Evolutionary conservation across 495 filamentous ascomycete species (phyloP), one percentile per base, ranked within the genome.

Genomic region (Chaetomium cochliodes): DNA sequence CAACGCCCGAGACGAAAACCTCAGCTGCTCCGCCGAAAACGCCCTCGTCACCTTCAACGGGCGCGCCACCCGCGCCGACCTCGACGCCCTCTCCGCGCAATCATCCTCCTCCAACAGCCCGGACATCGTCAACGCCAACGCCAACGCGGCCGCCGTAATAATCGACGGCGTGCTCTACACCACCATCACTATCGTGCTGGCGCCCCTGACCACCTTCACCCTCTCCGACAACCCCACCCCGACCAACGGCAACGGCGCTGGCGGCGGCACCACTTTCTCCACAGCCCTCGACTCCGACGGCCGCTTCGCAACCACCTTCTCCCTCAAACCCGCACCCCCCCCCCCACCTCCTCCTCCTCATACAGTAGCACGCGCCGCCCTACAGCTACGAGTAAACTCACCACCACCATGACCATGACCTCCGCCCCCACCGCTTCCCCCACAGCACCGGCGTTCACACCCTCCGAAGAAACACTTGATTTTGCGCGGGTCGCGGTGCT

Each of bases 11-110:
- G 28, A n/a, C n/a, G n/a, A 30, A 41, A 87, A 87, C 63, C 79
- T 96, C 39, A 87, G 87, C 54, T 98, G 94, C 75, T 85, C 82
- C 1, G 84, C 86, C 0, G 87, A 97, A 76, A 97, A 97, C 65
- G 86, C 90, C 0, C 84, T 98, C 23, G 87, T 98, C 9, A 88
- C 90, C 0, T 96, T 98, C 69, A 83, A 87, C 60, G 85, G 87
- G 5, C 65, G 76, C 56, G 74, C 80, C 15, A 70, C 73, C 23
- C 77, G 79, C 49, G 22, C 23, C 8, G 49, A 52, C 15, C 67
- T 70, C 23, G 65, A 62, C 22, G 12, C 26, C 26, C 22, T 33
- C 44, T 5, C 7, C 15, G 44, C 26, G 6, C 51, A 54, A 33
- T 66, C 68, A 60, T 37, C 68, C 41, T 58, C 52, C 62, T 11